Conservation (phyloP, 1,139 yeast species). For the Sugiyamaella castrensis region DNA sequence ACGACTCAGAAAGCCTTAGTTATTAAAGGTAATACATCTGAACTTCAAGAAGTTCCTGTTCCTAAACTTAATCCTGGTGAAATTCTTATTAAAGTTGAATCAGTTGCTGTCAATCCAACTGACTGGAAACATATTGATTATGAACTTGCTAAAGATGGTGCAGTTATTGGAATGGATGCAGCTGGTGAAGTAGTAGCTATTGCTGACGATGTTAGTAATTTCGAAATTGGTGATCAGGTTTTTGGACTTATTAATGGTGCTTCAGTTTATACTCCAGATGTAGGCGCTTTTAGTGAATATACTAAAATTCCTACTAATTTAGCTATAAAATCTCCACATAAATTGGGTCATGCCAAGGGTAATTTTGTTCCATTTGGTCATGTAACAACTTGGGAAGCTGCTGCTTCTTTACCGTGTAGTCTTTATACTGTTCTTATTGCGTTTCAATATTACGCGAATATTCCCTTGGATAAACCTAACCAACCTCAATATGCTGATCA, state of each 20-base stretch:
- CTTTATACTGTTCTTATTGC: slow-evolving; percentile 25
- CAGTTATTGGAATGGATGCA: slow-evolving; percentile 41
- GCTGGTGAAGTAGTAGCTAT: slow-evolving; percentile 58
- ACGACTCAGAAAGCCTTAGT: slow-evolving; percentile 19
- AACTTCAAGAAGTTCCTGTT: slow-evolving; percentile 14
- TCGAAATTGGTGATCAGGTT: slow-evolving; percentile 54
- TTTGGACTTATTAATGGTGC: slow-evolving; percentile 53
- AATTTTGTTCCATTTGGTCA: slow-evolving; percentile 37
- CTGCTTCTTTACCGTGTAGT: slow-evolving; percentile 53
- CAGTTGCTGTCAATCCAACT: slow-evolving; percentile 69
- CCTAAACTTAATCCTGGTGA: slow-evolving; percentile 37
- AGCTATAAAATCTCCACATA: neutral
- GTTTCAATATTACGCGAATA: slow-evolving; percentile 19
- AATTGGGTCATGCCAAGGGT: slow-evolving; percentile 2
- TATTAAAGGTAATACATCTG: slow-evolving; percentile 13
- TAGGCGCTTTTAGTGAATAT: slow-evolving; percentile 64
- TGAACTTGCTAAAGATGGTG: slow-evolving; percentile 43
- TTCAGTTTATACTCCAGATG: slow-evolving; percentile 37
- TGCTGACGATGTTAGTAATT: slow-evolving; percentile 53
- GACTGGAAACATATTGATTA: slow-evolving; percentile 63
- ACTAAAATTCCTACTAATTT: slow-evolving; percentile 30
- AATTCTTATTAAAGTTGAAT: slow-evolving; percentile 53
- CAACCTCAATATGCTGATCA: slow-evolving; percentile 21
- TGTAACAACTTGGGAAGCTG: slow-evolving; percentile 55
- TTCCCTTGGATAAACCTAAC: slow-evolving; percentile 18